phyloP scores from a whole-genome alignment of 2,329 filamentous ascomycete species.

The Mycocentrospora acerina region DNA sequence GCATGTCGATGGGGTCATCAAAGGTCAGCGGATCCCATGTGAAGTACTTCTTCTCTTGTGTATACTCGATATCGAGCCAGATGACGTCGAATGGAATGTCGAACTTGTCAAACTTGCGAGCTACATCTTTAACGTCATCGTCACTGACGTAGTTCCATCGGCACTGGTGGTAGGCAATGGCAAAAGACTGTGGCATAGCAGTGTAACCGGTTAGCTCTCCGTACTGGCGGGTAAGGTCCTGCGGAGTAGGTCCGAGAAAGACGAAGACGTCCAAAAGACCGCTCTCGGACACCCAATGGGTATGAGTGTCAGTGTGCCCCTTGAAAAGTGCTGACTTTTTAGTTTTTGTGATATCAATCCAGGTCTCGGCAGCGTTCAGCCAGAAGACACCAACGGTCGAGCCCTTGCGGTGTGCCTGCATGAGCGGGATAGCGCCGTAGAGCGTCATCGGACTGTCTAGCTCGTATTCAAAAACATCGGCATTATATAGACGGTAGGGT shows the following conservation, averaged over 20 bases:
- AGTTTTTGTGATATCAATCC: slow-evolving; percentile 89
- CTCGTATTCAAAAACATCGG: slow-evolving; percentile 97
- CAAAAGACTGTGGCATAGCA: slow-evolving; percentile 86
- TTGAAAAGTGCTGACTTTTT: slow-evolving; percentile 69
- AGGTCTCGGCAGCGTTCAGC: slow-evolving; percentile 96
- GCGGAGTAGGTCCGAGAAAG: slow-evolving; percentile 84
- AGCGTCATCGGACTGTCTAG: slow-evolving; percentile 97
- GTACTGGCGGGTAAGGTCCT: slow-evolving; percentile 79
- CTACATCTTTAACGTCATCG: slow-evolving; percentile 94
- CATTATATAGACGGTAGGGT: slow-evolving; percentile 93
- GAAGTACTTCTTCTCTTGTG: slow-evolving; percentile 96
- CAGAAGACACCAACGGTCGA: slow-evolving; percentile 96
- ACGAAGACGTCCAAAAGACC: slow-evolving; percentile 91
- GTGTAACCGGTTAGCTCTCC: slow-evolving; percentile 89
- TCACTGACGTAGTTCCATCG: slow-evolving; percentile 99
- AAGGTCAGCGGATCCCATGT: slow-evolving; percentile 94
- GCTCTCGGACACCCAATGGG: slow-evolving; percentile 95
- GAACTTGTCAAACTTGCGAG: slow-evolving; percentile 92
- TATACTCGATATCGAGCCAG: slow-evolving; percentile 98
- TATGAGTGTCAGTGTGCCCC: slow-evolving; percentile 74
- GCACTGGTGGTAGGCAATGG: slow-evolving; percentile 94
- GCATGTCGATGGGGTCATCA: slow-evolving; percentile 81
- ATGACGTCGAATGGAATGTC: slow-evolving; percentile 98
- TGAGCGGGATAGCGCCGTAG: slow-evolving; percentile 95
- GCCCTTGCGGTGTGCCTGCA: slow-evolving; percentile 93